phyloP scores from a whole-genome alignment of 1,139 yeast species.

The Geotrichum cucujoidarum region DNA sequence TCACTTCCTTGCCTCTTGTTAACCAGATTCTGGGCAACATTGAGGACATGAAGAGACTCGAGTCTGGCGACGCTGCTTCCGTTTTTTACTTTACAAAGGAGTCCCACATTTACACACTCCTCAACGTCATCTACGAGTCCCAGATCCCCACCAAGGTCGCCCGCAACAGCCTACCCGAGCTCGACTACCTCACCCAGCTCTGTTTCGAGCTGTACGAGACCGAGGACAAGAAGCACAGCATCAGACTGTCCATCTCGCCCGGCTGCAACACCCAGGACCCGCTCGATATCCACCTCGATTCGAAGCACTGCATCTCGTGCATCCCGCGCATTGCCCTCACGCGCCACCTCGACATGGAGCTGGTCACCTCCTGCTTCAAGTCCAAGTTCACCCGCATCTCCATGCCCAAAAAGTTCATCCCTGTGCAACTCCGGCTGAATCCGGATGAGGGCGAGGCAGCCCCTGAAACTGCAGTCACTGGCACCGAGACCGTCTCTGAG shows the following conservation, averaged over 20 bases:
- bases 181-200: conserved; percentile 92
- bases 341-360: conserved; percentile 87
- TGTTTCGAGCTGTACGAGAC: conserved; percentile 89
- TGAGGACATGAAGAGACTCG: conserved; percentile 70
- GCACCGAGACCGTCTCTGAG: too few relatives aligned
- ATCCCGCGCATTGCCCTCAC: conserved; percentile 88
- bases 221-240: conserved; percentile 67
- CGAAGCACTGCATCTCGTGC: conserved; percentile 93
- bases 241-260: conserved; percentile 84
- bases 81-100: conserved; percentile 94
- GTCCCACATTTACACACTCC: conserved; percentile 88
- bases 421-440: conserved; percentile 35
- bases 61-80: conserved; percentile 61
- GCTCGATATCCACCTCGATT: conserved; percentile 90
- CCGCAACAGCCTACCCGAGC: conserved; percentile 90
- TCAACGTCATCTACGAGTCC: conserved; percentile 89
- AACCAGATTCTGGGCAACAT: conserved; percentile 80
- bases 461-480: too few relatives aligned
- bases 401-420: conserved; percentile 60
- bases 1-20: conserved; percentile 91
- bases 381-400: conserved; percentile 82
- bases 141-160: conserved; percentile 92
- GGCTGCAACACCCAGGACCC: conserved; percentile 99
- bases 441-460: too few relatives aligned
- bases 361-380: conserved; percentile 76